Conservation (phyloP, 441 rosid genomes). For the Kokia cookei region DNA sequence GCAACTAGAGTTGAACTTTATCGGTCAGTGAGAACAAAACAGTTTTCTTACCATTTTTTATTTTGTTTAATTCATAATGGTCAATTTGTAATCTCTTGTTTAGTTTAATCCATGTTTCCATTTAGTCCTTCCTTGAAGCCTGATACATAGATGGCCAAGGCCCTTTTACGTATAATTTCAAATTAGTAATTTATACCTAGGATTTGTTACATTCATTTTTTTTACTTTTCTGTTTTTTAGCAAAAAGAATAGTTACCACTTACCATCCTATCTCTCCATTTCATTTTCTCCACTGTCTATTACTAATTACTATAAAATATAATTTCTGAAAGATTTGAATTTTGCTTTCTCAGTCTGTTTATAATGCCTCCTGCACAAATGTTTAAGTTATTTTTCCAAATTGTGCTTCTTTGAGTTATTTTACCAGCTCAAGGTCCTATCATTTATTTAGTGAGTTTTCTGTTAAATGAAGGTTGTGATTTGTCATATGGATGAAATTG, state of each 20-base stretch:
- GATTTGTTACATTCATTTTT: too few species aligned
- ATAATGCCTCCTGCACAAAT: neutral
- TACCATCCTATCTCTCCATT: too few species aligned
- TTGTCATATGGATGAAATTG: neutral
- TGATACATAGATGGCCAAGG: neutral
- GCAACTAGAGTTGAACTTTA: constrained; percentile 67
- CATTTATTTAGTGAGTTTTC: neutral
- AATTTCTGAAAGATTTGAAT: neutral
- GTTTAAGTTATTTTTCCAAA: neutral
- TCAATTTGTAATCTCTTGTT: neutral
- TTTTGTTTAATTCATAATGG: neutral
- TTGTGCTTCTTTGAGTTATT: neutral
- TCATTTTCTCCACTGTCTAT: too few species aligned
- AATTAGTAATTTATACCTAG: neutral
- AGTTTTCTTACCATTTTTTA: neutral
- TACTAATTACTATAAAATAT: too few species aligned
- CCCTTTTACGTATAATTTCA: neutral
- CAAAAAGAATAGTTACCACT: too few species aligned
- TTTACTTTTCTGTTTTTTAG: too few species aligned
- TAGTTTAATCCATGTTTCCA: neutral
- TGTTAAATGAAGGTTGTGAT: neutral
- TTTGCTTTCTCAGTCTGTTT: neutral
- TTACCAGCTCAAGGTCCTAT: neutral
- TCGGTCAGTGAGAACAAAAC: constrained; percentile 29
- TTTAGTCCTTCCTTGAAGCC: neutral